Percentiles rank a stretch among this genome's conserved stretches.
phyloP scores from a whole-genome alignment of 2,329 filamentous ascomycete species.

The Beauveria sp. region DNA sequence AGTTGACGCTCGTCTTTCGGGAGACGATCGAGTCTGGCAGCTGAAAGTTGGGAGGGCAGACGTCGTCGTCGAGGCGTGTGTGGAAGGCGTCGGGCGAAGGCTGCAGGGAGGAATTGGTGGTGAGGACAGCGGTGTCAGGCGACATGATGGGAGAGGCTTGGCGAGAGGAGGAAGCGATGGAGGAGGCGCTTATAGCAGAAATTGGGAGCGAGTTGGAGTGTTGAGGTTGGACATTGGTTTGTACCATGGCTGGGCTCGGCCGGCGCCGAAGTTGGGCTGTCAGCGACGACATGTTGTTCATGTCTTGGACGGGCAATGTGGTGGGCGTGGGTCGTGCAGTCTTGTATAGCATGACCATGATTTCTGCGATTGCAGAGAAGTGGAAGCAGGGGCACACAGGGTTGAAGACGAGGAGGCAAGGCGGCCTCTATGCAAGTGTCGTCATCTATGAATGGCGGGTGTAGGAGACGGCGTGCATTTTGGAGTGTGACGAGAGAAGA shows the following conservation, averaged over 20 bases:
- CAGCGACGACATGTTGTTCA: slow-evolving; percentile 34
- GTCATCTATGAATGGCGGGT: slow-evolving; percentile 10
- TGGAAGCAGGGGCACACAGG: neutral
- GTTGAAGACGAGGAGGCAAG: neutral
- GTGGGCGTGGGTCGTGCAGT: slow-evolving; percentile 11
- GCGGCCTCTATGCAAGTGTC: slow-evolving; percentile 6
- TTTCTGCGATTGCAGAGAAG: neutral
- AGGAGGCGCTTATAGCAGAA: slow-evolving; percentile 50
- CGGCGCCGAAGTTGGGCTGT: slow-evolving; percentile 33
- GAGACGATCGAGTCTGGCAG: slow-evolving; percentile 66
- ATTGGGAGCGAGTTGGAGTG: slow-evolving; percentile 35
- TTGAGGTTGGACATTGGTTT: slow-evolving; percentile 36
- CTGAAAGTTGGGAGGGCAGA: slow-evolving; percentile 49
- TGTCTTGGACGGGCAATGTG: slow-evolving; percentile 20
- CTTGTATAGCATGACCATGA: slow-evolving; percentile 10
- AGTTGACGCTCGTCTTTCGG: slow-evolving; percentile 51
- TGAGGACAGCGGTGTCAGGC: slow-evolving; percentile 43
- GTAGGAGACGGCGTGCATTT: slow-evolving; percentile 1
- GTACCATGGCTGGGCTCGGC: slow-evolving; percentile 39
- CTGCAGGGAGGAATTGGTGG: slow-evolving; percentile 56
- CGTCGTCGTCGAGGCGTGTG: slow-evolving; percentile 43
- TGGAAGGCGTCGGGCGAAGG: slow-evolving; percentile 58
- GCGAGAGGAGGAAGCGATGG: slow-evolving; percentile 46
- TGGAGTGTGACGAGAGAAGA: slow-evolving; percentile 6
- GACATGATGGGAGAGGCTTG: slow-evolving; percentile 52